These are phyloP conservation scores for Pseudocercospora cruenta DNA, from an alignment of 2,329 filamentous ascomycete genomes.

Conservation along the genomic window DNA sequence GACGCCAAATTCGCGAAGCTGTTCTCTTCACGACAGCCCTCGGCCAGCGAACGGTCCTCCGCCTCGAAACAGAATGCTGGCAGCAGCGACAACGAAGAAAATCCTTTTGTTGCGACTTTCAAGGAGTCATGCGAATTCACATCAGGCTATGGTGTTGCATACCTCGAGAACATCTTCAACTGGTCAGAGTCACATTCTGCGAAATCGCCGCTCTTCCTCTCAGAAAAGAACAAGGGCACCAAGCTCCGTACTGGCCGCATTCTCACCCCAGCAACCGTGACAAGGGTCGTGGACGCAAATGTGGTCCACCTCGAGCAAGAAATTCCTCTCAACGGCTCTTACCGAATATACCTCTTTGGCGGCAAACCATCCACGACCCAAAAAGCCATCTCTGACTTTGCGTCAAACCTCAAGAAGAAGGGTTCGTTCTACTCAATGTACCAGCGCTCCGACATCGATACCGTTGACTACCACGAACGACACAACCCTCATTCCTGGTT, in stretches of 20 bases:
- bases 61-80: slow-evolving; percentile 59
- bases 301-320: slow-evolving; percentile 89
- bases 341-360: slow-evolving; percentile 84
- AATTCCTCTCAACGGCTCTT: slow-evolving; percentile 84
- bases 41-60: slow-evolving; percentile 71
- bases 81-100: slow-evolving; percentile 56
- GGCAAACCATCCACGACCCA: slow-evolving; percentile 65
- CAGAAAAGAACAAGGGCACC: slow-evolving; percentile 55
- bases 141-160: slow-evolving; percentile 86
- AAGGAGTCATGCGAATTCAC: slow-evolving; percentile 92
- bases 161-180: slow-evolving; percentile 80
- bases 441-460: slow-evolving; percentile 61
- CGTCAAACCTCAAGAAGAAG: slow-evolving; percentile 64
- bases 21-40: slow-evolving; percentile 78
- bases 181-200: slow-evolving; percentile 76
- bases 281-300: slow-evolving; percentile 84
- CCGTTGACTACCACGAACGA: slow-evolving; percentile 74
- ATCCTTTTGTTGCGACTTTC: slow-evolving; percentile 85
- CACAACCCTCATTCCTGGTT: slow-evolving; percentile 85
- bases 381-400: slow-evolving; percentile 71
- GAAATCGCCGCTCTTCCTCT: slow-evolving; percentile 70
- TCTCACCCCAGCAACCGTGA: slow-evolving; percentile 78
- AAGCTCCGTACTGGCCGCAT: slow-evolving; percentile 74
- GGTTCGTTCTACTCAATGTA: slow-evolving; percentile 74
- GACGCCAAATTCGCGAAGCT: slow-evolving; percentile 88